phyloP scores from a whole-genome alignment of 73 alveolate species.

The Durusdinium trenchii region DNA sequence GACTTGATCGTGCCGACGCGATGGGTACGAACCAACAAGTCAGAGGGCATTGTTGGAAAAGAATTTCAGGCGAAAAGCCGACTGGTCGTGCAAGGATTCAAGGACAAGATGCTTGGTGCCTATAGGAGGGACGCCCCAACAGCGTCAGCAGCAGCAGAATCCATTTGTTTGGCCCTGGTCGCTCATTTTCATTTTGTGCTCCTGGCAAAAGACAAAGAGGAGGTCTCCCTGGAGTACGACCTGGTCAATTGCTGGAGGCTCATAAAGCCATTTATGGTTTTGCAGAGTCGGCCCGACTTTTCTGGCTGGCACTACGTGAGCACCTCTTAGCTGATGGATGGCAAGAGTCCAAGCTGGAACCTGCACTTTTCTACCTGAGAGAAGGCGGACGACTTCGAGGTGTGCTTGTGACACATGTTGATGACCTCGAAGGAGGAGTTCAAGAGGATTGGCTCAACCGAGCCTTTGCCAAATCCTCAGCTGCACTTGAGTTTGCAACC shows the following conservation, averaged over 20 bases:
- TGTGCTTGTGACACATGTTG: no score
- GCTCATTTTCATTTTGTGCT: background rate
- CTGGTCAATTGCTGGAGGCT: background rate
- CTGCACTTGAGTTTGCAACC: constrained; percentile 2
- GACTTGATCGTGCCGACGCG: background rate
- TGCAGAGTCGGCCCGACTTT: background rate
- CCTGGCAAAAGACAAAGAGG: background rate
- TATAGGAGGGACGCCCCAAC: background rate
- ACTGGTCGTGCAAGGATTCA: background rate
- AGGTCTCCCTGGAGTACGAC: background rate
- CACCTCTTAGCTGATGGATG: background rate
- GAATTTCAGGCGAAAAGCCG: background rate
- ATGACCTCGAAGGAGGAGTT: background rate
- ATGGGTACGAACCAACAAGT: background rate
- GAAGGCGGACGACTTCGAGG: background rate
- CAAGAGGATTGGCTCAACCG: background rate
- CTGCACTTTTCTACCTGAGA: background rate
- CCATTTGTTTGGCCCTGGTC: background rate
- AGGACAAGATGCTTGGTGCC: background rate
- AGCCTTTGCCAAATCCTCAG: background rate
- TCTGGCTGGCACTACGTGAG: background rate
- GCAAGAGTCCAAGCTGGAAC: background rate
- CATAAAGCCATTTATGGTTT: background rate
- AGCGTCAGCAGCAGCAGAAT: background rate
- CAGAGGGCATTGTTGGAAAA: background rate